Evolutionary conservation across 148 eudicot species (phyloP).

Genomic region (Spergularia bocconei): DNA sequence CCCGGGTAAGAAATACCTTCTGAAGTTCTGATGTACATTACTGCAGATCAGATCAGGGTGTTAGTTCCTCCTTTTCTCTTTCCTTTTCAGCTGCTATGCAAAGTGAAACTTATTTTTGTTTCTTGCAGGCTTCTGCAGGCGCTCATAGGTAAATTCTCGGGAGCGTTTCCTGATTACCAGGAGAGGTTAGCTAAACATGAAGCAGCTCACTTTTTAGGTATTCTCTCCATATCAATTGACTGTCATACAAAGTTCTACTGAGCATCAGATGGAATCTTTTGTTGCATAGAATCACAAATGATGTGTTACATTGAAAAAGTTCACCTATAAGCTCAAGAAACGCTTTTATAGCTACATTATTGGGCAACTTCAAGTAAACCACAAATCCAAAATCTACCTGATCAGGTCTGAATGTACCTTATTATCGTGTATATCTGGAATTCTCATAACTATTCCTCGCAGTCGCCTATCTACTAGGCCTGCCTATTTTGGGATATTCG

Average conservation of each 20-base stretch:
- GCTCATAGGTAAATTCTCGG: constrained; percentile 73
- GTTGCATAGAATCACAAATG: background rate
- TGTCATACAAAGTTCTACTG: background rate
- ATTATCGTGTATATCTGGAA: too few species aligned
- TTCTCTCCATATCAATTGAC: constrained; percentile 2
- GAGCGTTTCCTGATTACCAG: constrained; percentile 82
- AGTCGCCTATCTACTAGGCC: constrained; percentile 93
- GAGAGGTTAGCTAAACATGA: constrained; percentile 94
- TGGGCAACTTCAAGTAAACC: too few species aligned
- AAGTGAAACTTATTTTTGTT: background rate
- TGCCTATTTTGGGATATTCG: constrained; percentile 87
- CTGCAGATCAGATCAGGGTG: background rate
- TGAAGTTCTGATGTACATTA: background rate
- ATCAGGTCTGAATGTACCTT: too few species aligned
- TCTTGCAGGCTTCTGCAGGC: constrained; percentile 89
- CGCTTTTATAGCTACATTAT: too few species aligned
- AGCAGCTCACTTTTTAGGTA: constrained; percentile 96
- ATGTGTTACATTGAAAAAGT: too few species aligned
- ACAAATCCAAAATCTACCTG: too few species aligned
- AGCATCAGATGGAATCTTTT: background rate
- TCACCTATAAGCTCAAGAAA: too few species aligned
- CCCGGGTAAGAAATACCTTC: constrained; percentile 68
- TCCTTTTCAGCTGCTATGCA: background rate
- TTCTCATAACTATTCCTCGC: constrained; percentile 8
- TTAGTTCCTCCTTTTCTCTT: background rate